phyloP scores from a whole-genome alignment of 2,329 filamentous ascomycete species.

The Cladophialophora immunda region DNA sequence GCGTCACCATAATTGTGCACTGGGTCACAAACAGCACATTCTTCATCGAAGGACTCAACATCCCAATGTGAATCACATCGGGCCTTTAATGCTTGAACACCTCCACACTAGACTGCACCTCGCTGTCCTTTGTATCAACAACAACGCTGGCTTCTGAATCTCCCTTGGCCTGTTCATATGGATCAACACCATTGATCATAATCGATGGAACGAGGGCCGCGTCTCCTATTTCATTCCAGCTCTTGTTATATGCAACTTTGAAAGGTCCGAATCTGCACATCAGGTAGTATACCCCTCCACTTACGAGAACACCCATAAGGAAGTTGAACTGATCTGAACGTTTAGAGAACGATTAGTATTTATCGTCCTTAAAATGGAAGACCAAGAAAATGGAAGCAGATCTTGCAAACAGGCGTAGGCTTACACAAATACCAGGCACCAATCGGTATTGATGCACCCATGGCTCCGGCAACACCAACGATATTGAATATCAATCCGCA shows the following conservation, averaged over 20 bases:
- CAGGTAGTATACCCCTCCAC: constrained; percentile 70
- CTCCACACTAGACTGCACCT: not conserved
- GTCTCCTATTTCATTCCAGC: constrained; percentile 20
- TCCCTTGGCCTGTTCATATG: not conserved
- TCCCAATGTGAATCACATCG: not conserved
- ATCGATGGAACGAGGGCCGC: constrained; percentile 14
- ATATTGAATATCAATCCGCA: constrained; percentile 90
- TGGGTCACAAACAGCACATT: not conserved
- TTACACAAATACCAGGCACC: constrained; percentile 22
- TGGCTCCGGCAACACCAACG: constrained; percentile 84
- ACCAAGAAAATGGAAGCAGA: not conserved
- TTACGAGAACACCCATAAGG: constrained; percentile 81
- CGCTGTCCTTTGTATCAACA: constrained; percentile 3
- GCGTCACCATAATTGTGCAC: not conserved
- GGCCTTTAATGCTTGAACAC: constrained; percentile 8
- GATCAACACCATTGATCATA: constrained; percentile 20
- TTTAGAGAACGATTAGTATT: not conserved
- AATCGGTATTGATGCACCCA: constrained; percentile 60
- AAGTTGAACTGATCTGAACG: constrained; percentile 77
- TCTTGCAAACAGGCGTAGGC: constrained; percentile 1
- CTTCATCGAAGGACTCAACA: constrained; percentile 13
- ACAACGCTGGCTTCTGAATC: constrained; percentile 5
- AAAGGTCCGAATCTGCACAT: constrained; percentile 76
- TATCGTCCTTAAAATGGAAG: not conserved
- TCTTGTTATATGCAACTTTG: constrained; percentile 1